Conservation (phyloP, 2,329 filamentous ascomycete genomes). For the Trichoderma atroviride region DNA sequence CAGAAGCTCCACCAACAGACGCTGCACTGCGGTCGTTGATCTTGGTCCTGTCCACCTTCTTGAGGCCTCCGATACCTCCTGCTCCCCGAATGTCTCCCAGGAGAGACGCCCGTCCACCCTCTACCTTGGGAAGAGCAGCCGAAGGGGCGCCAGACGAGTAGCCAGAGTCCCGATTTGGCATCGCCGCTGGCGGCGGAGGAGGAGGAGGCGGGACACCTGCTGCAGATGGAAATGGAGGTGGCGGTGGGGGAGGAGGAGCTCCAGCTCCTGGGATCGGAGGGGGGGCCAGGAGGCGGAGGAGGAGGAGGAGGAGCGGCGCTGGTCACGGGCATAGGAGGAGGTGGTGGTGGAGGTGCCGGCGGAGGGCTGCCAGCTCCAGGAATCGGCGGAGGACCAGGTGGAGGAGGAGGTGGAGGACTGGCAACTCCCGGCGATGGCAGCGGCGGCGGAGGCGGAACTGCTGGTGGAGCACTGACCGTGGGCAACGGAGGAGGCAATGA, state of each 20-base stretch:
- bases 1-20: slow-evolving; percentile 55
- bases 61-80: slow-evolving; percentile 67
- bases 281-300: slow-evolving; percentile 44
- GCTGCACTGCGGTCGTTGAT: slow-evolving; percentile 73
- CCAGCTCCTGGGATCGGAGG: slow-evolving; percentile 47
- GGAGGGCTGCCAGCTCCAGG: slow-evolving; percentile 45
- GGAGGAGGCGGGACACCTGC: slow-evolving; percentile 44
- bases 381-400: slow-evolving; percentile 28
- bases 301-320: slow-evolving; percentile 28
- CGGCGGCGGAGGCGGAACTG: slow-evolving; percentile 43
- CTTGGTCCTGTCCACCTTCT: slow-evolving; percentile 71
- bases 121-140: slow-evolving; percentile 46
- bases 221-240: slow-evolving; percentile 40
- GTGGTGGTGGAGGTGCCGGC: slow-evolving; percentile 42
- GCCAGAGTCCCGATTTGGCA: slow-evolving; percentile 60
- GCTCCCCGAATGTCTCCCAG: slow-evolving; percentile 73
- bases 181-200: slow-evolving; percentile 52
- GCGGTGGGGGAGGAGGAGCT: slow-evolving; percentile 42
- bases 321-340: slow-evolving; percentile 41
- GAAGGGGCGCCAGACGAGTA: slow-evolving; percentile 58
- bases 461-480: slow-evolving; percentile 36
- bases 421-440: slow-evolving; percentile 37
- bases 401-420: slow-evolving; percentile 22
- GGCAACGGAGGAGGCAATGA: slow-evolving; percentile 42
- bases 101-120: slow-evolving; percentile 59